A percentile compares a stretch with the other conserved stretches of the same genome.
phyloP scores from a whole-genome alignment of 2,329 filamentous ascomycete species.

The Colletotrichum chlorophyti region DNA sequence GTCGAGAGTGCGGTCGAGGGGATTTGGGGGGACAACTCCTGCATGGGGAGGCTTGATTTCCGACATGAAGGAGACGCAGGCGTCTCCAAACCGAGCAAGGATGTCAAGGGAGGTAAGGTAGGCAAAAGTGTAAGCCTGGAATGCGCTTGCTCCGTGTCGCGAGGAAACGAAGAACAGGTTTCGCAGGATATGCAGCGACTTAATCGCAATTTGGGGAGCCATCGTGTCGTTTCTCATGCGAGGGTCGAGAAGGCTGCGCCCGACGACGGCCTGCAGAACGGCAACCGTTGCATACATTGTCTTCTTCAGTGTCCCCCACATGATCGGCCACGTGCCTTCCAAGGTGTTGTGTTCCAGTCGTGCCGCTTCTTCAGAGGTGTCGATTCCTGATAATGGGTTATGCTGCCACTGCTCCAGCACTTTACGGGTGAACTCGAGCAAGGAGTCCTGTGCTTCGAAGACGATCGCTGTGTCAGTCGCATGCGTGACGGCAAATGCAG shows the following conservation, averaged over 20 bases:
- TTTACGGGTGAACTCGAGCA: conserved; percentile 71
- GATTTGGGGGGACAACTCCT: conserved; percentile 65
- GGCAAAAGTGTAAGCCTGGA: conserved; percentile 85
- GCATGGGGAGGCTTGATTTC: conserved; percentile 59
- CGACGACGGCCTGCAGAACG: conserved; percentile 75
- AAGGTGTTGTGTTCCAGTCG: conserved; percentile 71
- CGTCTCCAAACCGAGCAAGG: conserved; percentile 71
- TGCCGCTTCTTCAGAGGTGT: conserved; percentile 68
- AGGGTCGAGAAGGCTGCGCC: conserved; percentile 63
- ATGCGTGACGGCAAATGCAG: conserved; percentile 68
- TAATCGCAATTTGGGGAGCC: conserved; percentile 72
- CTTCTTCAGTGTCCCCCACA: conserved; percentile 80
- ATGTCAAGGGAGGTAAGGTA: conserved; percentile 85
- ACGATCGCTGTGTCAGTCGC: conserved; percentile 52
- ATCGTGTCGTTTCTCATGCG: conserved; percentile 48
- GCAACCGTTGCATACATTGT: conserved; percentile 79
- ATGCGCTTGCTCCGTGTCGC: conserved; percentile 73
- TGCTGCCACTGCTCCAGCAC: conserved; percentile 76
- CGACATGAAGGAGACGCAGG: conserved; percentile 71
- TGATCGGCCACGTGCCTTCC: conserved; percentile 69
- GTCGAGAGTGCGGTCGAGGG: conserved; percentile 74
- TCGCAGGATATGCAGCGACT: conserved; percentile 75
- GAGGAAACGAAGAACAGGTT: conserved; percentile 84
- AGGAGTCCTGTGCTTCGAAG: conserved; percentile 62
- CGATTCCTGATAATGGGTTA: conserved; percentile 76